Evolutionary conservation across 768 basidiomycete genomes (phyloP).

Genomic region (Russula abietina): DNA sequence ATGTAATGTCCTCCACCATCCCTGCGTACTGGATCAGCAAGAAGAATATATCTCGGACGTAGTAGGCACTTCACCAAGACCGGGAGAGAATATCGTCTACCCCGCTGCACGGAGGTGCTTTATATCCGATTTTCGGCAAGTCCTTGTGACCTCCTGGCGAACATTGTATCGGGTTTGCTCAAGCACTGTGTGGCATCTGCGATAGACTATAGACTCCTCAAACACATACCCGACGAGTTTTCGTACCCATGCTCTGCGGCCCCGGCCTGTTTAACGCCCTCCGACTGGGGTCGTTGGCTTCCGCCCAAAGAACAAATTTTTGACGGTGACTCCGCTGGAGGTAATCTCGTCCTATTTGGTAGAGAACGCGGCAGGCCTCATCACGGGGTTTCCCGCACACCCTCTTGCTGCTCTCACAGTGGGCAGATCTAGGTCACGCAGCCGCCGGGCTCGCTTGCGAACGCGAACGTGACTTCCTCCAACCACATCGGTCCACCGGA

Average conservation of each 20-base stretch:
- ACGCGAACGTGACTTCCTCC: constrained; percentile 6
- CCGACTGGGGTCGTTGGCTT: constrained; percentile 55
- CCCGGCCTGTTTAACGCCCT: constrained; percentile 67
- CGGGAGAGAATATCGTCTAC: constrained; percentile 54
- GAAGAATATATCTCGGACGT: background rate
- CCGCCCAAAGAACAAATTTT: constrained; percentile 55
- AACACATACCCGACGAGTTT: constrained; percentile 36
- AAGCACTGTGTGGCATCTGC: constrained; percentile 38
- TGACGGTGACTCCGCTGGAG: constrained; percentile 74
- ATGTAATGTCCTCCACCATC: constrained; percentile 15
- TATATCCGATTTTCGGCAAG: constrained; percentile 51
- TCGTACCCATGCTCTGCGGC: constrained; percentile 67
- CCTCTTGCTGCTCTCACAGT: constrained; percentile 15
- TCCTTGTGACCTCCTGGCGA: constrained; percentile 37
- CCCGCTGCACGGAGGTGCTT: constrained; percentile 57
- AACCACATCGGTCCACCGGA: constrained; percentile 16
- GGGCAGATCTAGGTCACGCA: constrained; percentile 14
- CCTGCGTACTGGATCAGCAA: constrained; percentile 23
- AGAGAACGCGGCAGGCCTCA: background rate
- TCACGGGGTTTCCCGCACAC: constrained; percentile 8
- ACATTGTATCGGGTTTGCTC: constrained; percentile 38
- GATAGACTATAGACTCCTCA: constrained; percentile 67
- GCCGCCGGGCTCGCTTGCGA: constrained; percentile 12
- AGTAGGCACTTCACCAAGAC: constrained; percentile 35
- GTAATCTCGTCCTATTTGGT: constrained; percentile 63